Evolutionary conservation across 768 basidiomycete species (phyloP), one percentile per base, ranked within the genome.

Genomic region (Neoboletus magnificus): DNA sequence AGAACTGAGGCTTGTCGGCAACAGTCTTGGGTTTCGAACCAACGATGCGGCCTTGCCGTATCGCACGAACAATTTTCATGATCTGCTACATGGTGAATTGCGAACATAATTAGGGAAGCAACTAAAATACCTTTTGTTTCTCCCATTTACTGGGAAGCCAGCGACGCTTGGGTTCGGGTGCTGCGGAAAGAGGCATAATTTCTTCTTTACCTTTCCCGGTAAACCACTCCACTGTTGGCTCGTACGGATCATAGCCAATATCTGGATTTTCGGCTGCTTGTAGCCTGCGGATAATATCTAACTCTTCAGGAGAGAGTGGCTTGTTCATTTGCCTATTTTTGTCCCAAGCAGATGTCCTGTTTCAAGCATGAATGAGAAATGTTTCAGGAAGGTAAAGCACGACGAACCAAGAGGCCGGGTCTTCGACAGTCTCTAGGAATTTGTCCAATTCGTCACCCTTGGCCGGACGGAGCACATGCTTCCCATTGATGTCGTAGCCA

Each of bases 141-240:
- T 98, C 97, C 97, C 97, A 99, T 77, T 95, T 98, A 74, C 93
- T 96, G 15, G 95, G 93, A 13, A 98, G 82, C 86, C 95, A 99
- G 45, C 97, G 83, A 51, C 93, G 83, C 74, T 99, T 99, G 20
- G 97, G 97, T 69, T 98, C 94, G 2, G 94, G 92, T 27, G 90
- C 89, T 30, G 85, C 84, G 12, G 88, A 91, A 15, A 99, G 72
- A 23, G 97, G 97, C 93, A 94, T 98, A 22, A 87, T 74, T 74
- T 95, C 92, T 67, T 97, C 91, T 66, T 93, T 94, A 13, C 93
- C 93, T 72, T 93, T 89, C 4, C 92, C 93, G 12, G 96, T 96
- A 71, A 98, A 99, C 93, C 94, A 98, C 70, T 98, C 95, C 2
- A 88, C 83, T 44, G 85, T 97, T 20, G 91, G 90, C 68, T 94